Conservation (phyloP, 768 basidiomycete species). For the Fistulinella prunicolor region DNA sequence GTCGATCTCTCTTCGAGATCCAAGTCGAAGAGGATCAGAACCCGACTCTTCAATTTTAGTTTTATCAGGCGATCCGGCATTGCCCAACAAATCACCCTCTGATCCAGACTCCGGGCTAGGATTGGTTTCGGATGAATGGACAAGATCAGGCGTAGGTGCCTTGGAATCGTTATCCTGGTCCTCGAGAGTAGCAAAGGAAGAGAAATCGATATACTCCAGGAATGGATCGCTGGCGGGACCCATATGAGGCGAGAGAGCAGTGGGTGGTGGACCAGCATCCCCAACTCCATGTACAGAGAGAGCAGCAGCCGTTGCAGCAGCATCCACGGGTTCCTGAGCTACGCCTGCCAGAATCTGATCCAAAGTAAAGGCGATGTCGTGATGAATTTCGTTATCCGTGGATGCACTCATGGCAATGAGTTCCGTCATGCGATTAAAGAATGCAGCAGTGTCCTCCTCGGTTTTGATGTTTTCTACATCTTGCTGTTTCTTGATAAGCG, state of each 20-base stretch:
- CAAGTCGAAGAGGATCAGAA: constrained; percentile 53
- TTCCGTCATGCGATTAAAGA: constrained; percentile 64
- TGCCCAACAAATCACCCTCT: constrained; percentile 53
- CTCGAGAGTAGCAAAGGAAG: constrained; percentile 48
- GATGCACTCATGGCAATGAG: constrained; percentile 51
- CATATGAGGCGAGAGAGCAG: constrained; percentile 34
- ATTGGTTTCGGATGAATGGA: constrained; percentile 68
- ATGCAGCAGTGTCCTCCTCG: constrained; percentile 60
- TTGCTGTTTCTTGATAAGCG: constrained; percentile 39
- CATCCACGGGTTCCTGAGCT: constrained; percentile 36
- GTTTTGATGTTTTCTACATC: constrained; percentile 51
- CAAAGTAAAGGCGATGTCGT: constrained; percentile 57
- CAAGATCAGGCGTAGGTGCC: constrained; percentile 71
- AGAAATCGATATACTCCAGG: constrained; percentile 67
- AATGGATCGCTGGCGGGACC: constrained; percentile 35
- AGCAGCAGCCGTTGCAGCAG: constrained; percentile 30
- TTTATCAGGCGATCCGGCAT: constrained; percentile 45
- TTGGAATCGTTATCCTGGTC: constrained; percentile 66
- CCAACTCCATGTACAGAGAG: constrained; percentile 24
- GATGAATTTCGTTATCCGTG: constrained; percentile 37
- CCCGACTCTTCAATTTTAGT: constrained; percentile 51
- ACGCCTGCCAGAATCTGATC: constrained; percentile 64
- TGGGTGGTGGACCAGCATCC: constrained; percentile 32
- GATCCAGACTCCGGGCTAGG: constrained; percentile 74
- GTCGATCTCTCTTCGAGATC: constrained; percentile 67